Conservation (phyloP, 306 rosid genomes). For the Lathyrus oleraceus region DNA sequence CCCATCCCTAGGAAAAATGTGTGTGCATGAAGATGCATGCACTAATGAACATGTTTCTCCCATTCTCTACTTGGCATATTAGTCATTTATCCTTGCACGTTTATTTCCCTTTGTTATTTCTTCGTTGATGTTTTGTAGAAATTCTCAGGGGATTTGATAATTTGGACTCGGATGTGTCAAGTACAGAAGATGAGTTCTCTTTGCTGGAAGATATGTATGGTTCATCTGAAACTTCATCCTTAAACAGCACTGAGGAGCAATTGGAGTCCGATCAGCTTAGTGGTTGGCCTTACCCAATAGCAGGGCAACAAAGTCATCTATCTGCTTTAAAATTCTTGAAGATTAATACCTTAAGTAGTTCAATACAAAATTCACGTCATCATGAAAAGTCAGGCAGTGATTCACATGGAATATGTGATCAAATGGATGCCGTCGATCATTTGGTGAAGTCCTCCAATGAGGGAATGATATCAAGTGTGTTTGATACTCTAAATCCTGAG, state of each 20-base stretch:
- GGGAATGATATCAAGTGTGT: conserved; percentile 39
- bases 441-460: conserved; percentile 38
- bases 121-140: conserved; percentile 41
- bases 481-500: conserved; percentile 41
- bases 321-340: conserved; percentile 64
- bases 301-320: conserved; percentile 48
- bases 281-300: conserved; percentile 44
- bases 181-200: conserved; percentile 48
- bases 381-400: conserved; percentile 46
- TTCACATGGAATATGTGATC: conserved; percentile 40
- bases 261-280: conserved; percentile 48
- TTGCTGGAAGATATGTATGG: conserved; percentile 45
- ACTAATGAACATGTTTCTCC: conserved; percentile 9
- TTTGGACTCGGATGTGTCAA: conserved; percentile 58
- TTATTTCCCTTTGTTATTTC: conserved; percentile 34
- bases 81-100: conserved; percentile 1
- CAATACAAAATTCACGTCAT: conserved; percentile 43
- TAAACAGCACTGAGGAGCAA: conserved; percentile 59
- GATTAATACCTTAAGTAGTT: conserved; percentile 38
- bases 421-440: conserved; percentile 36
- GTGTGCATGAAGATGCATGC: conserved; percentile 25
- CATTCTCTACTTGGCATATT: conserved; percentile 13
- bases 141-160: conserved; percentile 55
- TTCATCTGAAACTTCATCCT: conserved; percentile 64
- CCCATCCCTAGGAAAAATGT: conserved; percentile 22